Percentiles rank a stretch among this genome's conserved stretches.
Evolutionary conservation across 495 filamentous ascomycete species (phyloP).

Genomic region (Talaromyces thailandensis): DNA sequence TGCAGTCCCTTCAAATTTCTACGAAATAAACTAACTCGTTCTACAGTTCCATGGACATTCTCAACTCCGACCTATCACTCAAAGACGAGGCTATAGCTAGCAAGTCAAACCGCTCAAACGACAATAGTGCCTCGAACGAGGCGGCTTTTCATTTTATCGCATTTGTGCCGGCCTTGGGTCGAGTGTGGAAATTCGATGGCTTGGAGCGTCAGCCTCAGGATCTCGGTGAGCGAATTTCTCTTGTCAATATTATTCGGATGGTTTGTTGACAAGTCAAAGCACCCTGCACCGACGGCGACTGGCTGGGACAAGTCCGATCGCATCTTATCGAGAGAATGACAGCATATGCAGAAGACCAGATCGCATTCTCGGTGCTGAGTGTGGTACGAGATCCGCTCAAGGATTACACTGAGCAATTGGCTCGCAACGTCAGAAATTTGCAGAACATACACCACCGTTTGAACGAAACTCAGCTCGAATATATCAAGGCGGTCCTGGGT

Average conservation of each 20-base stretch:
- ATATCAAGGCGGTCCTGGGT: background rate
- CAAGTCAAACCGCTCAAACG: constrained; percentile 28
- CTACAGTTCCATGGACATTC: constrained; percentile 62
- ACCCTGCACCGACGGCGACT: constrained; percentile 31
- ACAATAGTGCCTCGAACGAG: constrained; percentile 37
- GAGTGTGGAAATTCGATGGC: constrained; percentile 87
- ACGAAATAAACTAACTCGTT: background rate
- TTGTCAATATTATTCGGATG: background rate
- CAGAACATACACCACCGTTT: constrained; percentile 27
- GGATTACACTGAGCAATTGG: constrained; percentile 30
- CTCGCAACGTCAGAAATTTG: constrained; percentile 35
- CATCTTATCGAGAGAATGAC: constrained; percentile 42
- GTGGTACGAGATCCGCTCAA: constrained; percentile 44
- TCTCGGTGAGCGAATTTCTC: constrained; percentile 44
- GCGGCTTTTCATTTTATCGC: constrained; percentile 79
- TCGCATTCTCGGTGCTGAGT: constrained; percentile 49
- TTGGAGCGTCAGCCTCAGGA: constrained; percentile 63
- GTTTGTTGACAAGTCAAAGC: constrained; percentile 12
- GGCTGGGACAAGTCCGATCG: constrained; percentile 38
- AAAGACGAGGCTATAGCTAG: constrained; percentile 47
- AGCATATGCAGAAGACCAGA: constrained; percentile 43
- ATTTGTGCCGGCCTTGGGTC: constrained; percentile 66
- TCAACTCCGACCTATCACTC: constrained; percentile 64
- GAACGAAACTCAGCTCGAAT: constrained; percentile 4
- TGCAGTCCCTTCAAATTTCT: constrained; percentile 6